phyloP scores from a whole-genome alignment of 768 basidiomycete species.

The Mycena filopes region DNA sequence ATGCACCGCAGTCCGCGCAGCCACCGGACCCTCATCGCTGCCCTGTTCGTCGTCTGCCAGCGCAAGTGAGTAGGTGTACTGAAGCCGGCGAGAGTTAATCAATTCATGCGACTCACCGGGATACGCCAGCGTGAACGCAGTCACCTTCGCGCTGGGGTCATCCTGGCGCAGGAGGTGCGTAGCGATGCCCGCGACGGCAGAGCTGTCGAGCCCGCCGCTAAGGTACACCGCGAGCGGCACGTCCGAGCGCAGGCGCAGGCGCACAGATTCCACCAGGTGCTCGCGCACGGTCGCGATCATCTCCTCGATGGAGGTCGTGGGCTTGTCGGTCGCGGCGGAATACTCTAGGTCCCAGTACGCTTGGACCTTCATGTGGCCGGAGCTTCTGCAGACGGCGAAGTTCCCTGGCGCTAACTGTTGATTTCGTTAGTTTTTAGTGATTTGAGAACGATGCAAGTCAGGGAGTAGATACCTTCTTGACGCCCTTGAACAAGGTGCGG shows the following conservation, averaged over 20 bases:
- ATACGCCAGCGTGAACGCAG: conserved; percentile 30
- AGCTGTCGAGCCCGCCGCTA: conserved; percentile 33
- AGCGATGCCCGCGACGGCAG: conserved; percentile 29
- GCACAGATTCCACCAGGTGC: conserved; percentile 23
- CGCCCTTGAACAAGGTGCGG: neutral
- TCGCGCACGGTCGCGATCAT: conserved; percentile 24
- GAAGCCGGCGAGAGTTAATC: no score
- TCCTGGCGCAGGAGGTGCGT: conserved; percentile 24
- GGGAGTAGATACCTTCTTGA: neutral
- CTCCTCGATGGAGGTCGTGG: neutral
- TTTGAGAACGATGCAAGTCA: neutral
- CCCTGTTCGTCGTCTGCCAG: conserved; percentile 16
- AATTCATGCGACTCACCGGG: conserved; percentile 2
- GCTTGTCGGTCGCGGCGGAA: neutral
- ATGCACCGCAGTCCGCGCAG: conserved; percentile 9
- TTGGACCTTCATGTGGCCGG: conserved; percentile 18
- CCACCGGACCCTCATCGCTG: conserved; percentile 25
- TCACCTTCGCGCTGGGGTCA: conserved; percentile 24
- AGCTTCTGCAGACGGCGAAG: conserved; percentile 11
- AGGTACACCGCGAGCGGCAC: conserved; percentile 32
- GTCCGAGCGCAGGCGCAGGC: conserved; percentile 28
- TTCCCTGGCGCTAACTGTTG: conserved; percentile 17
- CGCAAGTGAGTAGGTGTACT: neutral
- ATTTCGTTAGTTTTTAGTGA: no score
- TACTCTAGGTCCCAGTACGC: conserved; percentile 31